phyloP scores from a whole-genome alignment of 2,329 filamentous ascomycete species.

The Seiridium cupressi region DNA sequence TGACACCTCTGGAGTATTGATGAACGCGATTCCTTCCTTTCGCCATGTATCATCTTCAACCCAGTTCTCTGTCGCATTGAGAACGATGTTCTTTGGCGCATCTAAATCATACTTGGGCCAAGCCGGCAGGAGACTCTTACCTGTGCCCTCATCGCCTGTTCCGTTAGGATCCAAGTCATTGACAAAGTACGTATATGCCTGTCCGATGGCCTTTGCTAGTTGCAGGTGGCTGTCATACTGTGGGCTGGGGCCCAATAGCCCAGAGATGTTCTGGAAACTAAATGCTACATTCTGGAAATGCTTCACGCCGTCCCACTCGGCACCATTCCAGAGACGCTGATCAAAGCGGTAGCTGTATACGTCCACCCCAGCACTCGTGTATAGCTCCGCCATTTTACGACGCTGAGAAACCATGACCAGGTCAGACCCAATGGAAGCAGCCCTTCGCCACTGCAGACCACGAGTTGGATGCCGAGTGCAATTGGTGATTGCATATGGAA shows the following conservation, averaged over 20 bases:
- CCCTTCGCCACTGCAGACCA: constrained; percentile 43
- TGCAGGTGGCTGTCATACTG: constrained; percentile 34
- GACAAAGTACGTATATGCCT: constrained; percentile 43
- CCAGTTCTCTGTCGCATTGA: constrained; percentile 40
- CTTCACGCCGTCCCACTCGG: constrained; percentile 37
- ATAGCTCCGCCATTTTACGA: constrained; percentile 42
- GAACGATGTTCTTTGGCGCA: constrained; percentile 41
- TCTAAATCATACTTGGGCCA: constrained; percentile 24
- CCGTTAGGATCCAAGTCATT: constrained; percentile 40
- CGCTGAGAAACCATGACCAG: constrained; percentile 47
- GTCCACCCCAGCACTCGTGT: constrained; percentile 26
- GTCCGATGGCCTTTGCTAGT: constrained; percentile 34
- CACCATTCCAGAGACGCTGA: constrained; percentile 40
- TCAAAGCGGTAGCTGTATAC: constrained; percentile 51
- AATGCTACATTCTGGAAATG: constrained; percentile 50
- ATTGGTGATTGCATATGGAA: constrained; percentile 40
- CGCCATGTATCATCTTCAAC: constrained; percentile 47
- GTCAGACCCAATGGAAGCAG: constrained; percentile 42
- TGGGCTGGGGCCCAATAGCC: constrained; percentile 42
- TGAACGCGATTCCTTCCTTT: constrained; percentile 42
- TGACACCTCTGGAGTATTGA: constrained; percentile 35
- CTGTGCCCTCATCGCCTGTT: not conserved
- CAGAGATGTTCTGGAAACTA: constrained; percentile 49
- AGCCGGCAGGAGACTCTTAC: constrained; percentile 11
- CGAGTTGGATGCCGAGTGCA: constrained; percentile 27